A percentile compares a stretch with the other conserved stretches of the same genome.
These are phyloP conservation scores for Alternaria novae-zelandiae DNA, from an alignment of 2,329 filamentous ascomycete genomes.

Conservation along the genomic window DNA sequence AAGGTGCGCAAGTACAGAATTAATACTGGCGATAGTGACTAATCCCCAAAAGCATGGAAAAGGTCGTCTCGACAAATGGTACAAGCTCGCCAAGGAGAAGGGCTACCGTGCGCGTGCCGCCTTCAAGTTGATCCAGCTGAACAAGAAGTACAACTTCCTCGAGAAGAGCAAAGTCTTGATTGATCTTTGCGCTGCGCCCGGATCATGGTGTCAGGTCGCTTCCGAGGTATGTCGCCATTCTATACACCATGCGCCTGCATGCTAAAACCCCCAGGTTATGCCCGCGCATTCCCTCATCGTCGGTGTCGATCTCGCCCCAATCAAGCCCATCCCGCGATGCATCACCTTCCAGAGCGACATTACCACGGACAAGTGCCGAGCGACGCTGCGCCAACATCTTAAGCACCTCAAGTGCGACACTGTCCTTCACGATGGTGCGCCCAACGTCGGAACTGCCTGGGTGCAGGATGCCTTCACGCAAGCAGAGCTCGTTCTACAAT, in stretches of 20 bases:
- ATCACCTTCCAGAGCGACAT: slow-evolving; percentile 98
- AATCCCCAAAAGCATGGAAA: slow-evolving; percentile 74
- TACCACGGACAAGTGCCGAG: slow-evolving; percentile 93
- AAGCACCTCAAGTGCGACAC: slow-evolving; percentile 97
- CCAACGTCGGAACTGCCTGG: slow-evolving; percentile 98
- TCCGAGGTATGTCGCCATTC: slow-evolving; percentile 69
- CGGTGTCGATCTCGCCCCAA: slow-evolving; percentile 91
- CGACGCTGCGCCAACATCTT: slow-evolving; percentile 85
- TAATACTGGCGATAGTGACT: slow-evolving; percentile 9
- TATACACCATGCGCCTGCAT: neutral
- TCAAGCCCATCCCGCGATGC: slow-evolving; percentile 91
- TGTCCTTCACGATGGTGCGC: slow-evolving; percentile 94
- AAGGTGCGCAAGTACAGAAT: slow-evolving; percentile 60
- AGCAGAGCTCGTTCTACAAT: slow-evolving; percentile 88
- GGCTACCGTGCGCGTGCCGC: slow-evolving; percentile 94
- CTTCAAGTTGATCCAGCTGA: slow-evolving; percentile 97
- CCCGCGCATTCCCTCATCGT: slow-evolving; percentile 87
- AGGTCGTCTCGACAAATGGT: slow-evolving; percentile 98
- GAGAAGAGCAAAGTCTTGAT: slow-evolving; percentile 95
- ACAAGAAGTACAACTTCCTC: slow-evolving; percentile 98
- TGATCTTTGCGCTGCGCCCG: slow-evolving; percentile 96
- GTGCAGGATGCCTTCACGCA: slow-evolving; percentile 98
- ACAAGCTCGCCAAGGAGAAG: slow-evolving; percentile 97
- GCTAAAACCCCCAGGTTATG: slow-evolving; percentile 66
- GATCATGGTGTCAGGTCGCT: slow-evolving; percentile 69